Evolutionary conservation across 2,329 filamentous ascomycete species (phyloP).

Genomic region (Apiospora phragmitis): DNA sequence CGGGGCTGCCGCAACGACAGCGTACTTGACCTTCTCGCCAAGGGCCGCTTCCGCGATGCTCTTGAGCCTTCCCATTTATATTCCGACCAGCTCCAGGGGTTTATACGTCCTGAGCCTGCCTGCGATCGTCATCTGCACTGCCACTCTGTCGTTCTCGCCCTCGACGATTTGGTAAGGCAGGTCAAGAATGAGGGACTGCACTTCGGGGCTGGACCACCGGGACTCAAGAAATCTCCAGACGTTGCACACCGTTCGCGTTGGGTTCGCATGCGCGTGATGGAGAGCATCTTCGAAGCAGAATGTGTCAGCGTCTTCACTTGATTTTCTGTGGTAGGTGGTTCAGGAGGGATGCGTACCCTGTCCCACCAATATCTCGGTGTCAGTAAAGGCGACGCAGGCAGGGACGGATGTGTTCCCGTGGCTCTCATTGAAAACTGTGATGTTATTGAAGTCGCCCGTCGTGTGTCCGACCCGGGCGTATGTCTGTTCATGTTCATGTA

Average conservation of each 20-base stretch:
- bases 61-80: background rate
- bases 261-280: background rate
- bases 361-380: background rate
- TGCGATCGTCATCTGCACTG: background rate
- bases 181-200: background rate
- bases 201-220: background rate
- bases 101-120: background rate
- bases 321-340: background rate
- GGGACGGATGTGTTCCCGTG: background rate
- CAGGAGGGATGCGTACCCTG: background rate
- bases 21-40: background rate
- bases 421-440: background rate
- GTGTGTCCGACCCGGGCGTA: background rate
- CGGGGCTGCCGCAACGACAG: background rate
- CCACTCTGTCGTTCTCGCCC: background rate
- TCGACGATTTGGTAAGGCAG: background rate
- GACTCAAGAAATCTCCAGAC: background rate
- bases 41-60: background rate
- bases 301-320: background rate
- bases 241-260: background rate
- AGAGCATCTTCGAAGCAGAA: background rate
- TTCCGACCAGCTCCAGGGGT: background rate
- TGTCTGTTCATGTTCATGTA: background rate
- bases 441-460: background rate
- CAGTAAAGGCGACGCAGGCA: conserved; percentile 3